Percentiles rank a stretch among this genome's conserved stretches.
These are phyloP conservation scores for Tulasnella sp. DNA, from an alignment of 768 basidiomycete genomes.

Conservation along the genomic window DNA sequence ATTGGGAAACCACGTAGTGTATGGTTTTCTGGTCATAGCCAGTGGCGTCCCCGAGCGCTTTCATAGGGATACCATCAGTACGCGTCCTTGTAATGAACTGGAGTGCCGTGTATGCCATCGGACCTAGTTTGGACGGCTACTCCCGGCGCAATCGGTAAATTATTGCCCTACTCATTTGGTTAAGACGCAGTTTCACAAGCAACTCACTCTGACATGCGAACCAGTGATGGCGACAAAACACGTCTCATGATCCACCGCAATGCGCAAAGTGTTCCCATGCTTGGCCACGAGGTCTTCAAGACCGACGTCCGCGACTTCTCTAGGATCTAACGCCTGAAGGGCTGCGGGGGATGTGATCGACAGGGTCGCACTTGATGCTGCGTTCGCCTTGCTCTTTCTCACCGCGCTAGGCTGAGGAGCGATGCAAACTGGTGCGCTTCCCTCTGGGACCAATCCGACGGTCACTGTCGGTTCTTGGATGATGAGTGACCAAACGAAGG, in stretches of 20 bases:
- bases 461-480: constrained; percentile 62
- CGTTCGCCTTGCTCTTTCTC: constrained; percentile 15
- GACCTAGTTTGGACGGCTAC: constrained; percentile 68
- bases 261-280: constrained; percentile 53
- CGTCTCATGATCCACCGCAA: constrained; percentile 64
- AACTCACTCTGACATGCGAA: constrained; percentile 65
- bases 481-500: constrained; percentile 73
- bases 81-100: constrained; percentile 77
- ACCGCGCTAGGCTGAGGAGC: constrained; percentile 57
- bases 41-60: constrained; percentile 64
- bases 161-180: too few relatives aligned
- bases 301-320: constrained; percentile 41
- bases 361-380: neutral
- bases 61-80: constrained; percentile 63
- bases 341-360: neutral
- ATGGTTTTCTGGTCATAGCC: constrained; percentile 84
- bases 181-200: neutral
- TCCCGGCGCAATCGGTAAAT: constrained; percentile 16
- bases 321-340: constrained; percentile 37
- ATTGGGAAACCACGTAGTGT: constrained; percentile 71
- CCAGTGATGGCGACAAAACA: constrained; percentile 74
- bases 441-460: constrained; percentile 58
- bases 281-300: constrained; percentile 45
- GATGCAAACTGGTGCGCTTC: constrained; percentile 53
- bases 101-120: constrained; percentile 74